These are phyloP conservation scores for Collybia mongolica DNA, from an alignment of 768 basidiomycete species.

Conservation along the genomic window DNA sequence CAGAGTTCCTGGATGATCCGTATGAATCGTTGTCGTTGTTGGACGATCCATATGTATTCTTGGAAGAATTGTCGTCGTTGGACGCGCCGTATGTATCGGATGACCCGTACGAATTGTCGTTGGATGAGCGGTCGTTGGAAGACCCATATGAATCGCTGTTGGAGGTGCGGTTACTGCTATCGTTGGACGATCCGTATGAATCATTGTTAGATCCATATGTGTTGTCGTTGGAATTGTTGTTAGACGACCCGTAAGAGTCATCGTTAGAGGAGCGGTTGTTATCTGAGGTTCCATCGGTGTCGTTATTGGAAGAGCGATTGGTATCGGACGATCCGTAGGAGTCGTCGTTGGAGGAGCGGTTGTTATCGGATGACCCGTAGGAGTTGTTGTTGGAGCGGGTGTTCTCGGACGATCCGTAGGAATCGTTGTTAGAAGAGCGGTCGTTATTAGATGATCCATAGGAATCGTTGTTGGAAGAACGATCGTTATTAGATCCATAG, in stretches of 20 bases:
- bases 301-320: slow-evolving; percentile 2
- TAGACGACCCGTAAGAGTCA: slow-evolving; percentile 20
- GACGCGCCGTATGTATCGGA: slow-evolving; percentile 2
- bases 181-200: slow-evolving; percentile 19
- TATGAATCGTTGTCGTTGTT: slow-evolving; percentile 13
- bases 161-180: slow-evolving; percentile 9
- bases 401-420: slow-evolving; percentile 15
- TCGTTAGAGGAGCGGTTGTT: slow-evolving; percentile 21
- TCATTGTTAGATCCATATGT: slow-evolving; percentile 9
- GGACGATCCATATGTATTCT: neutral
- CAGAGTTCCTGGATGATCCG: slow-evolving; percentile 12
- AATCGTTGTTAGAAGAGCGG: slow-evolving; percentile 22
- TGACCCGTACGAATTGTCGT: slow-evolving; percentile 21
- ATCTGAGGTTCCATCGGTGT: slow-evolving; percentile 13
- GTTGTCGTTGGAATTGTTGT: slow-evolving; percentile 16
- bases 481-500: slow-evolving; percentile 12
- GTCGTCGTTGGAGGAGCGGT: slow-evolving; percentile 22
- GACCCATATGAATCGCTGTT: slow-evolving; percentile 20
- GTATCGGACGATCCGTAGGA: slow-evolving; percentile 18
- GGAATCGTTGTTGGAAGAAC: slow-evolving; percentile 5
- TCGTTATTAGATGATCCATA: slow-evolving; percentile 16
- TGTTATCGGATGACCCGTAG: slow-evolving; percentile 25
- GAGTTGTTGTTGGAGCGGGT: slow-evolving; percentile 14
- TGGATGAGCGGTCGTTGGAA: slow-evolving; percentile 13
- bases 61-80: slow-evolving; percentile 5